Evolutionary conservation across 2,329 filamentous ascomycete genomes (phyloP), one percentile per base, ranked within the genome.

Genomic region (Cladophialophora yegresii): DNA sequence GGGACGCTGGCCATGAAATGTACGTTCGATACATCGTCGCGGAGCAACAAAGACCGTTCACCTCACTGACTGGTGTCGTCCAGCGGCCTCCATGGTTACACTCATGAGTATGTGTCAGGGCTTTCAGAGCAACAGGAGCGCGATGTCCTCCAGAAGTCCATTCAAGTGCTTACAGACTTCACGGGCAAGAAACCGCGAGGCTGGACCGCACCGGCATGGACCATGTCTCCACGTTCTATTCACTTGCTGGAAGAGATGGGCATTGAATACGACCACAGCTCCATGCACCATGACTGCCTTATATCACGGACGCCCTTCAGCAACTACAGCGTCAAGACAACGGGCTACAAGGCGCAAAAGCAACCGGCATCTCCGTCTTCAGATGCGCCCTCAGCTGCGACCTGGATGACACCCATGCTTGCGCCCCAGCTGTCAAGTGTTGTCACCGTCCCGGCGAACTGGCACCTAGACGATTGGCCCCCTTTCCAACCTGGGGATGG

Each of bases 391-490:
- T 40, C 36, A 6, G 12, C 36, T 12, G 13, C 4, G 13, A 40
- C 36, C 4, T 67, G 64, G 64, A 67, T 67, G 64, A 65, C 43
- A 13, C 64, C 62, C 77, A 79, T 66, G 77, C 78, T 8, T 78
- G 78, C 64, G 78, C 75, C 3, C 74, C 79, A 68, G 76, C 76
- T 22, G 66, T 61, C n/a, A 53, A 65, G 8, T 60, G 71, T 81
- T 12, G 78, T 81, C 28, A 78, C 80, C 61, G 76, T 82, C 30
- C 79, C 80, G 0, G 77, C 78, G 13, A 80, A 78, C 54, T 82
- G 79, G 80, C 75, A 80, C 63, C 65, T 78, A 0, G 80, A 82
- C 67, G 80, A 82, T 67, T 81, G 78, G 79, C 79, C 78, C 54
- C 77, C 77, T 2, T 73, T 79, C 58, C 74, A 20, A 75, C 71